Evolutionary conservation across 768 basidiomycete species (phyloP).

Genomic region (Holtermanniella nyarrowii): DNA sequence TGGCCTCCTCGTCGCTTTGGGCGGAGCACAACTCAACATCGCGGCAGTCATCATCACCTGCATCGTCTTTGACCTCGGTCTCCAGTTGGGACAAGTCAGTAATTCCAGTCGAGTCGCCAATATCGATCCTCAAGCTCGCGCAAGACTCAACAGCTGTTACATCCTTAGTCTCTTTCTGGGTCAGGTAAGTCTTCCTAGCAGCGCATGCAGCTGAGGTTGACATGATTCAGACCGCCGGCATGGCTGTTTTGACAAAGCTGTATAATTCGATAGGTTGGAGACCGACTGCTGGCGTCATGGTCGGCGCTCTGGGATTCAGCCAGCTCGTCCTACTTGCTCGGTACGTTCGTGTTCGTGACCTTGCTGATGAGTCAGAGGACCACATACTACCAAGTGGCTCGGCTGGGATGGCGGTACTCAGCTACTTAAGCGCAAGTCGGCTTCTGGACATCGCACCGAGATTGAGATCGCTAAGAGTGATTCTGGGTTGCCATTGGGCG

Average conservation of each 20-base stretch:
- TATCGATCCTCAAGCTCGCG: conserved; percentile 47
- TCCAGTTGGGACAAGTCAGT: conserved; percentile 65
- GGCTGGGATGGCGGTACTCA: conserved; percentile 43
- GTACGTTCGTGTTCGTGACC: conserved; percentile 1
- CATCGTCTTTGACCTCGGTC: conserved; percentile 58
- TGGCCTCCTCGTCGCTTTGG: conserved; percentile 50
- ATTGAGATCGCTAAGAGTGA: conserved; percentile 30
- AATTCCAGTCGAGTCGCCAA: conserved; percentile 50
- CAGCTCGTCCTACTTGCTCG: conserved; percentile 49
- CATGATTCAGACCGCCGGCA: conserved; percentile 53
- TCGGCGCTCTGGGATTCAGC: conserved; percentile 54
- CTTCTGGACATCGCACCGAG: conserved; percentile 26
- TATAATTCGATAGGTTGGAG: conserved; percentile 65
- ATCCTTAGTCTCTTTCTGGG: conserved; percentile 67
- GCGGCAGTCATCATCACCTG: conserved; percentile 60
- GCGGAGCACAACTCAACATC: conserved; percentile 59
- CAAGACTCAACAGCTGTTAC: conserved; percentile 66
- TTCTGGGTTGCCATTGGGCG: no score
- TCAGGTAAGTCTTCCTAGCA: conserved; percentile 42
- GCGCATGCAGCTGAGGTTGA: neutral
- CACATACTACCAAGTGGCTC: conserved; percentile 48
- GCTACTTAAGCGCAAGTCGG: conserved; percentile 20
- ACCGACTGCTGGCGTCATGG: conserved; percentile 52
- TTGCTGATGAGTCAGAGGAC: conserved; percentile 47
- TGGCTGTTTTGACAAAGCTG: conserved; percentile 59